Percentiles rank a stretch among this genome's conserved stretches.
These are phyloP conservation scores for Ramularia endophylla DNA, from an alignment of 2,329 filamentous ascomycete genomes.

Conservation along the genomic window DNA sequence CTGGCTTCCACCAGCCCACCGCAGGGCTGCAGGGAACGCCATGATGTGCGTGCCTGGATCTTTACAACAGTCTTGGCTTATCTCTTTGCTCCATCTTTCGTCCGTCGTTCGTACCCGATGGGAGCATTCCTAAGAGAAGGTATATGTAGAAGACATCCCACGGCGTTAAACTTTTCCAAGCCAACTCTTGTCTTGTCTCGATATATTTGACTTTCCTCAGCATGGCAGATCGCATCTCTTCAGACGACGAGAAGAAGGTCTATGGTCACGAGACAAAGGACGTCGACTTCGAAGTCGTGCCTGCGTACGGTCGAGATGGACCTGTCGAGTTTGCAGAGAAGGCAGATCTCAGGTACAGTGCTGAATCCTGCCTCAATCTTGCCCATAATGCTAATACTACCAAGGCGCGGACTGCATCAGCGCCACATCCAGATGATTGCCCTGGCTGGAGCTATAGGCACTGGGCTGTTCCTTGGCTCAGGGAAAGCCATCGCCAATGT, in stretches of 20 bases:
- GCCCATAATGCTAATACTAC: background rate
- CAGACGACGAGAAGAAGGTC: constrained; percentile 3
- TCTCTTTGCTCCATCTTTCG: no score
- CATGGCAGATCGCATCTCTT: background rate
- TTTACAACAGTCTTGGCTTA: no score
- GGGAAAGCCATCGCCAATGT: constrained; percentile 19
- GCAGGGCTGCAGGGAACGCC: no score
- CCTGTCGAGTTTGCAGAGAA: constrained; percentile 19
- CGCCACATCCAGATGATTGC: constrained; percentile 56
- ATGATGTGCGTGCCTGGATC: no score
- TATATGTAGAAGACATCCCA: no score
- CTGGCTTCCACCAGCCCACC: no score
- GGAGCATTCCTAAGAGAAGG: no score
- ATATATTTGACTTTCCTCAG: no score
- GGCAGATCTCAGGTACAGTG: constrained; percentile 14
- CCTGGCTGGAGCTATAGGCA: constrained; percentile 46
- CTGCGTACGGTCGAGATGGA: constrained; percentile 14
- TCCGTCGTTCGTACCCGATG: no score
- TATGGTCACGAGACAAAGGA: constrained; percentile 3
- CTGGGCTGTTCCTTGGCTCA: constrained; percentile 24
- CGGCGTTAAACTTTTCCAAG: no score
- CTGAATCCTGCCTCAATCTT: background rate
- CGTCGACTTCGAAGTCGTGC: constrained; percentile 8
- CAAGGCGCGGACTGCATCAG: constrained; percentile 44
- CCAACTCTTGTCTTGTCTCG: no score